Evolutionary conservation across 176 grass and related monocot species (phyloP), one percentile per base, ranked within the genome.

Genomic region (Musa itinerans): DNA sequence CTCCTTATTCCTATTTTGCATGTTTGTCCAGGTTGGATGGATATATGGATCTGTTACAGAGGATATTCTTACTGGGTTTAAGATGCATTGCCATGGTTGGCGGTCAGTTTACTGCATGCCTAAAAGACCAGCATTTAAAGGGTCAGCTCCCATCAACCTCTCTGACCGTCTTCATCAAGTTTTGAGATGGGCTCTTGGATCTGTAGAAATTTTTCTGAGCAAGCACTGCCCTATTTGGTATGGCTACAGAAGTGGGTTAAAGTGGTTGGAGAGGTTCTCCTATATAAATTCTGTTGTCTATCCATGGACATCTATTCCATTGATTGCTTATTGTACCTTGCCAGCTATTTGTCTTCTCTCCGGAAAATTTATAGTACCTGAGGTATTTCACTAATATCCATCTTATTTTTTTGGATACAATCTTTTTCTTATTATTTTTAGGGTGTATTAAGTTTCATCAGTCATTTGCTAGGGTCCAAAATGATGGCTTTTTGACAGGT

Each of bases 81-180:
- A 87, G 73, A 87, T 87, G 85, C 85, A 87, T 69, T 87, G 85
- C 68, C 85, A 87, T 50, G 85, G 85, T 25, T 87, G 85, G 85
- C 75, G 85, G 66, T 87, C 85, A 1, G 85, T 87, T 53, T 87
- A 87, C 69, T 87, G 85, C 74, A 87, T 87, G 12, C 85, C 85
- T 11, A 87, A 79, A 69, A 62, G 85, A 65, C 76, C 85, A 26
- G 85, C 85, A 71, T 87, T 87, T 43, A 87, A 87, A 64, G 85
- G 85, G 63, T 86, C 84, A 54, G 84, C 79, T 81, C 84, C 84
- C 1, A 82, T 86, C 52, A 86, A 86, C 75, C 84, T 87, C 52
- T 87, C 85, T 0, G 85, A 87, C 22, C 85, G 85, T 69, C 80
- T 87, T 58, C 76, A 87, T 69, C 85, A 87, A 78, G 85, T 87